Conservation (phyloP, 108 stramenopile species). For the Pseudonitzschia pungens region DNA sequence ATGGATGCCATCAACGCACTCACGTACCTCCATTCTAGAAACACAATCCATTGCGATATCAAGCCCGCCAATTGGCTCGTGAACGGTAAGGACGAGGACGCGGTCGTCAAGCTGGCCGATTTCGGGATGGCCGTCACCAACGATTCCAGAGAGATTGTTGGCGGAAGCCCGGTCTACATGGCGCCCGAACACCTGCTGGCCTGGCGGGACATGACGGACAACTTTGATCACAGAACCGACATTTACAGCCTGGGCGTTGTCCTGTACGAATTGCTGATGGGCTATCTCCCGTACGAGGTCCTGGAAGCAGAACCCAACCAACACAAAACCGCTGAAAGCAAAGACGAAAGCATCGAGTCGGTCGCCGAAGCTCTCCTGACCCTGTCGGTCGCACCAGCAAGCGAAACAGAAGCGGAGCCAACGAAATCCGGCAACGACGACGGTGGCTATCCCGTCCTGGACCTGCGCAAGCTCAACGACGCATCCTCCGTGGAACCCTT, state of each 20-base stretch:
- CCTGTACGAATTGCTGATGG: slow-evolving; percentile 33
- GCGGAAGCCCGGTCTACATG: slow-evolving; percentile 32
- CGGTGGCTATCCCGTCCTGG: slow-evolving; percentile 16
- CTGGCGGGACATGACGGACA: slow-evolving; percentile 25
- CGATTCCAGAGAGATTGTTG: slow-evolving; percentile 24
- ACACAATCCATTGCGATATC: slow-evolving; percentile 27
- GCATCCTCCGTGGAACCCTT: slow-evolving; percentile 14
- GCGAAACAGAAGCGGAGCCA: background rate
- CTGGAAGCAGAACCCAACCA: background rate
- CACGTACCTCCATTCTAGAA: slow-evolving; percentile 12
- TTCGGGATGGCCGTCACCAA: slow-evolving; percentile 28
- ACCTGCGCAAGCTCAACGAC: slow-evolving; percentile 23
- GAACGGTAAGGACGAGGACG: background rate
- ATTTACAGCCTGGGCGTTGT: slow-evolving; percentile 39
- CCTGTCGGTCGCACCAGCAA: background rate
- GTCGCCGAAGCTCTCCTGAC: background rate
- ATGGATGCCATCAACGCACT: slow-evolving; percentile 16
- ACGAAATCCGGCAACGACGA: background rate
- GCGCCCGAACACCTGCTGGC: slow-evolving; percentile 37
- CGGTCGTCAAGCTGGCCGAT: slow-evolving; percentile 23
- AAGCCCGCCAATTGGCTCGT: slow-evolving; percentile 26
- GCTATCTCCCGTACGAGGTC: slow-evolving; percentile 34
- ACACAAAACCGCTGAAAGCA: background rate
- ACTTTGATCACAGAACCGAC: slow-evolving; percentile 36
- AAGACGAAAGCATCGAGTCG: background rate